Conservation (phyloP, 2,329 filamentous ascomycete species). For the Harringtonia lauricola region DNA sequence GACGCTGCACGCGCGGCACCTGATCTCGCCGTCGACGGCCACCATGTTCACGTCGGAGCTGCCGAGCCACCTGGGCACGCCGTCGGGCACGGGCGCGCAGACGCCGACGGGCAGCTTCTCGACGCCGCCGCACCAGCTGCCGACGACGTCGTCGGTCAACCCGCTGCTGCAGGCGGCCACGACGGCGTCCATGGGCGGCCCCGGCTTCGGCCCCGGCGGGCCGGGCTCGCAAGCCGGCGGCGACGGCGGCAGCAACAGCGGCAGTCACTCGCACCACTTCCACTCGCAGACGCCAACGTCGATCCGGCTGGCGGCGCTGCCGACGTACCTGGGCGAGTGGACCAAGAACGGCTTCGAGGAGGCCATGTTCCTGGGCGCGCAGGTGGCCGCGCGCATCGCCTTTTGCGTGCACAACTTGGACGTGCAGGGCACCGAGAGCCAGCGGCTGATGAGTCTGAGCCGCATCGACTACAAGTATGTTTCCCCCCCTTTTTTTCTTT, state of each 20-base stretch:
- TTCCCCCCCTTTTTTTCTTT: background rate
- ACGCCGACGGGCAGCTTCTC: slow-evolving; percentile 62
- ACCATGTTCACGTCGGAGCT: slow-evolving; percentile 97
- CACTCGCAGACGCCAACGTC: slow-evolving; percentile 67
- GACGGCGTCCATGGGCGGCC: slow-evolving; percentile 29
- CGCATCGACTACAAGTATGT: slow-evolving; percentile 52
- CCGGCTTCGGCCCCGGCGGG: slow-evolving; percentile 16
- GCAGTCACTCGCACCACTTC: slow-evolving; percentile 34
- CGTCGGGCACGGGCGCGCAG: slow-evolving; percentile 79
- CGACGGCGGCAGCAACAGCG: slow-evolving; percentile 23
- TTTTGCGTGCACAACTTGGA: slow-evolving; percentile 50
- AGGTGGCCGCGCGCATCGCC: slow-evolving; percentile 61
- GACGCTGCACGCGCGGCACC: slow-evolving; percentile 69
- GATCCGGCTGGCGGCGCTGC: slow-evolving; percentile 67
- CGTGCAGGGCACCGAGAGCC: slow-evolving; percentile 36
- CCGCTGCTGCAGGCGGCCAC: slow-evolving; percentile 61
- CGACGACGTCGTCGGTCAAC: slow-evolving; percentile 51
- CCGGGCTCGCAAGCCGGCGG: slow-evolving; percentile 29
- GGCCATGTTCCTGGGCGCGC: slow-evolving; percentile 74
- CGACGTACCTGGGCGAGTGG: slow-evolving; percentile 86
- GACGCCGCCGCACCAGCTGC: slow-evolving; percentile 45
- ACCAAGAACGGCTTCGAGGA: slow-evolving; percentile 73
- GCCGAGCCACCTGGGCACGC: slow-evolving; percentile 86
- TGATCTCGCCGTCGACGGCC: slow-evolving; percentile 83
- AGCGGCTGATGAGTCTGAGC: slow-evolving; percentile 44